Evolutionary conservation across 345 rosid genomes (phyloP), one percentile per base, ranked within the genome.

Genomic region (Hevea brasiliensis): DNA sequence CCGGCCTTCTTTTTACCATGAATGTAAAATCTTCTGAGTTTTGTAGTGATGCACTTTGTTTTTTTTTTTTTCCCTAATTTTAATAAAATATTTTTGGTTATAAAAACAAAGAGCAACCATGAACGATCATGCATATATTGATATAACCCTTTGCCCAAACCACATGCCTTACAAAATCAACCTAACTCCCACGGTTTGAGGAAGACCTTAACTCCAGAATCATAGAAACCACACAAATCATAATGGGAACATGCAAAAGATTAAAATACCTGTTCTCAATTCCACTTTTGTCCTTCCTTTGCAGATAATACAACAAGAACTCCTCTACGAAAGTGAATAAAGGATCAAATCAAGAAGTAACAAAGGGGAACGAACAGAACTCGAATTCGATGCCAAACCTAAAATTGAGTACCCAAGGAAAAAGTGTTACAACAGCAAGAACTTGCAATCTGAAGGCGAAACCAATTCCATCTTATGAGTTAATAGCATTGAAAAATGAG

Each of bases 111-210:
- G 82, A 53, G 79, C 97, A 94, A 21, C 95, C 97, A 27, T 88
- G 84, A 72, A 87, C 84, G 20, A 90, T 82, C 85, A 87, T 80
- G 95, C 78, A 82, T 78, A 94, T 75, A 94, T 89, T 11, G 97
- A 89, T 56, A 90, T 17, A 41, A 93, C 88, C 98, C 92, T 92
- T 63, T 94, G 98, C 74, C 90, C 54, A 79, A 92, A 89, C 98
- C 98, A 94, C 3, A 82, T 85, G 26, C 97, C 97, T 72, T 92
- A 96, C 83, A 92, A 79, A 73, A 90, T 75, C 84, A 92, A 60
- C 27, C 93, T 96, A 45, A 90, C 45, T n/a, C 69, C 91, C 96
- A 21, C 96, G 93, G 8, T 71, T 68, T 0, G 66, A 42, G 1
- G 67, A 55, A 6, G 85, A 73, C 76, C 75, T 82, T 26, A 89